Percentiles rank a stretch among this genome's conserved stretches.
These are phyloP conservation scores for Ophiocytium majus DNA, from an alignment of 352 stramenopile species.

Conservation along the genomic window DNA sequence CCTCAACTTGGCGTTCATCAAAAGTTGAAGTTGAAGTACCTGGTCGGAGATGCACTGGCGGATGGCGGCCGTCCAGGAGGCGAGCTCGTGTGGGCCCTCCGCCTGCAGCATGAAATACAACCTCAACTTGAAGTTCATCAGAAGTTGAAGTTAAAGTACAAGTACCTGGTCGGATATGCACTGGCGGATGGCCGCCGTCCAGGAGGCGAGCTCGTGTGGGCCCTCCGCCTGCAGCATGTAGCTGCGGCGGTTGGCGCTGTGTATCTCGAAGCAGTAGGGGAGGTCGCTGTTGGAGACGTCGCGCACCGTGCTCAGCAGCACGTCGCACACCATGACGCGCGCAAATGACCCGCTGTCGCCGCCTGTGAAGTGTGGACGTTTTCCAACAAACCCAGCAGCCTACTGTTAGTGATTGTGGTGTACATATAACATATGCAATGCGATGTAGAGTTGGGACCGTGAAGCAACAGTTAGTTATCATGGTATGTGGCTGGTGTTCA, in stretches of 20 bases:
- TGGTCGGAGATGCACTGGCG: conserved; percentile 43
- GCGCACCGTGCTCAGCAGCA: conserved; percentile 31
- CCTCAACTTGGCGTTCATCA: too few species aligned
- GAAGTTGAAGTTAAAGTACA: background rate
- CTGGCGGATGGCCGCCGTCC: conserved; percentile 39
- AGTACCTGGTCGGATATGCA: conserved; percentile 43
- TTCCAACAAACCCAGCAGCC: too few species aligned
- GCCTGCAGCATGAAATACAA: conserved; percentile 58
- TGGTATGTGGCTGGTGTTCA: too few species aligned
- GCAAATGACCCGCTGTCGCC: background rate
- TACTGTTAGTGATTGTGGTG: too few species aligned
- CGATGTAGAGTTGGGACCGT: too few species aligned
- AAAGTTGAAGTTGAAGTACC: conserved; percentile 9
- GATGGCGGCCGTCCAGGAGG: conserved; percentile 47
- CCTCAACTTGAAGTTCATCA: too few species aligned
- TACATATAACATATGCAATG: too few species aligned
- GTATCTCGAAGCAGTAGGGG: conserved; percentile 54
- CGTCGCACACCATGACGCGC: conserved; percentile 31
- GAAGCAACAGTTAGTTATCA: too few species aligned
- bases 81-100: conserved; percentile 52
- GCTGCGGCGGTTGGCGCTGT: conserved; percentile 48
- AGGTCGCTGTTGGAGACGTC: conserved; percentile 25
- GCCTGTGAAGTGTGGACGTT: too few species aligned
- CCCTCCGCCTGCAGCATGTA: conserved; percentile 58
- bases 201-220: conserved; percentile 51